Evolutionary conservation across 495 filamentous ascomycete species (phyloP).

Genomic region (Tuber magnatum): DNA sequence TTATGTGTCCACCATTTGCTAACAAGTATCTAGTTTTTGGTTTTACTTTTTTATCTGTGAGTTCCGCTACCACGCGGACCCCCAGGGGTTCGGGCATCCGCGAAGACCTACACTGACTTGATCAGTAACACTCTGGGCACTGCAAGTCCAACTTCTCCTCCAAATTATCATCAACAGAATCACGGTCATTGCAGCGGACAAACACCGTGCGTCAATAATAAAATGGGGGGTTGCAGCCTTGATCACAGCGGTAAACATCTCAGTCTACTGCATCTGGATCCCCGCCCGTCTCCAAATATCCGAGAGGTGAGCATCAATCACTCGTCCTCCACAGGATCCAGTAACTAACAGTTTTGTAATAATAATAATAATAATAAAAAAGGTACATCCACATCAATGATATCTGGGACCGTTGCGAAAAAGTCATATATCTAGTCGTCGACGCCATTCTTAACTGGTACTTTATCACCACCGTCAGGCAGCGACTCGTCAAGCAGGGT

Average conservation of each 20-base stretch:
- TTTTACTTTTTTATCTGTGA: constrained; percentile 32
- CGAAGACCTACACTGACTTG: constrained; percentile 5
- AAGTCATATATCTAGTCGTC: constrained; percentile 46
- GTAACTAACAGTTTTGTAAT: neutral
- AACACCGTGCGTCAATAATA: constrained; percentile 31
- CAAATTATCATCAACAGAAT: constrained; percentile 51
- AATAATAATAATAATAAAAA: too few relatives aligned
- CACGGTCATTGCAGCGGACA: constrained; percentile 43
- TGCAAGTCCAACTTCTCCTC: constrained; percentile 45
- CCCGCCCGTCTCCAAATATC: constrained; percentile 44
- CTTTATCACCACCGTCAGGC: constrained; percentile 44
- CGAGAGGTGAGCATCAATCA: constrained; percentile 19
- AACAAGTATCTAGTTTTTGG: constrained; percentile 4
- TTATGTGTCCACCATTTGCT: neutral
- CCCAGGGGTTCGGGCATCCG: neutral
- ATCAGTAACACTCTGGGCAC: constrained; percentile 41
- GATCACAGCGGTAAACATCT: constrained; percentile 46
- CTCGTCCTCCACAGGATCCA: neutral
- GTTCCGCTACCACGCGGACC: constrained; percentile 24
- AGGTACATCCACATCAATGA: constrained; percentile 46
- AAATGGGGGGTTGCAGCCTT: constrained; percentile 46
- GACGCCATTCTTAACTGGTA: constrained; percentile 47
- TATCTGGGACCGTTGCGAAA: constrained; percentile 46
- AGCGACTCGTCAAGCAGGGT: constrained; percentile 46
- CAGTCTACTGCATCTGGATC: constrained; percentile 49